A percentile compares a stretch with the other conserved stretches of the same genome.
Evolutionary conservation across 768 basidiomycete genomes (phyloP).

Genomic region (Lactarius psammicola): DNA sequence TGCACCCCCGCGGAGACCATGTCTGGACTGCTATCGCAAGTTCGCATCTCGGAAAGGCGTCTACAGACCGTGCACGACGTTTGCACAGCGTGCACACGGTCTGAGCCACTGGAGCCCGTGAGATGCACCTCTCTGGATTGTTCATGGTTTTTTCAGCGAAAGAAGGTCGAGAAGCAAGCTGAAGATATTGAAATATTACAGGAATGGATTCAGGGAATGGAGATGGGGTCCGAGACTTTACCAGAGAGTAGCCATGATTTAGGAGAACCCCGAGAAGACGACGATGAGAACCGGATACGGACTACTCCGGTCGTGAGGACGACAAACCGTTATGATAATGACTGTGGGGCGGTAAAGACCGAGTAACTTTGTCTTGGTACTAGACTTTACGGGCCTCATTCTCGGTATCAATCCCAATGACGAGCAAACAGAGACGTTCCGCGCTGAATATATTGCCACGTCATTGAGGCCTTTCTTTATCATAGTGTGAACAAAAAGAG

Average conservation of each 20-base stretch:
- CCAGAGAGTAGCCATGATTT: background rate
- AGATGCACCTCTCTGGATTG: conserved; percentile 50
- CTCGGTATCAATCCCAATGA: background rate
- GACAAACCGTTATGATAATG: background rate
- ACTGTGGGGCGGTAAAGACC: no score
- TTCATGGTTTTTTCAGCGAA: conserved; percentile 42
- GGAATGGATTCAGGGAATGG: conserved; percentile 20
- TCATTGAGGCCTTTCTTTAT: background rate
- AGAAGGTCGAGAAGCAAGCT: conserved; percentile 31
- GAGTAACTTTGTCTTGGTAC: background rate
- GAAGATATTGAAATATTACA: conserved; percentile 22
- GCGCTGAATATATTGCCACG: background rate
- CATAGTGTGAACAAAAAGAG: background rate
- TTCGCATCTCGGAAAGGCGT: conserved; percentile 37
- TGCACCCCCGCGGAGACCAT: conserved; percentile 37
- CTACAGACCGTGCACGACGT: conserved; percentile 36
- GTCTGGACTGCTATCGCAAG: conserved; percentile 37
- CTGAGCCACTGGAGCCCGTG: conserved; percentile 37
- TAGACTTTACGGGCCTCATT: background rate
- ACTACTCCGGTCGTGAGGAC: background rate
- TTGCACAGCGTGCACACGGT: conserved; percentile 43
- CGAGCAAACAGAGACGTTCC: background rate
- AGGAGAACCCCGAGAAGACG: background rate
- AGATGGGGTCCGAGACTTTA: conserved; percentile 18
- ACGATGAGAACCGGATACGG: background rate